phyloP scores from a whole-genome alignment of 768 basidiomycete genomes.

The Boletus fagicola region DNA sequence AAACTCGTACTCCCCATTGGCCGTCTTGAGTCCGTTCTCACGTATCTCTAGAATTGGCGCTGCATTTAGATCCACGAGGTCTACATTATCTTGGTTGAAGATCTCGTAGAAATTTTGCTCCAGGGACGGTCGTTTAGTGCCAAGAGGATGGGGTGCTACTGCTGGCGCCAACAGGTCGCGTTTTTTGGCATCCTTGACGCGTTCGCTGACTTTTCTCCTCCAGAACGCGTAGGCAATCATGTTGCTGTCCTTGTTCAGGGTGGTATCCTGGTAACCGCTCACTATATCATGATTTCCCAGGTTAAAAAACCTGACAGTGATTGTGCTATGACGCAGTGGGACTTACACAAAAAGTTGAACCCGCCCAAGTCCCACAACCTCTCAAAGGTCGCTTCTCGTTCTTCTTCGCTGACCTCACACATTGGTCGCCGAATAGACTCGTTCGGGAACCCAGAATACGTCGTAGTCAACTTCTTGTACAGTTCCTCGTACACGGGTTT shows the following conservation, averaged over 20 bases:
- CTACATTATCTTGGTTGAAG: slow-evolving; percentile 18
- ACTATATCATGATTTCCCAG: not conserved
- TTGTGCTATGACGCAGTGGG: too few species aligned
- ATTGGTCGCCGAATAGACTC: not conserved
- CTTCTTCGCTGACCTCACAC: slow-evolving; percentile 5
- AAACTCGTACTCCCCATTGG: slow-evolving; percentile 4
- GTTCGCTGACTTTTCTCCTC: slow-evolving; percentile 16
- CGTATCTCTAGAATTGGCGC: slow-evolving; percentile 10
- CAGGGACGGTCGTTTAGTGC: slow-evolving; percentile 3
- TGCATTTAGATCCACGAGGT: slow-evolving; percentile 10
- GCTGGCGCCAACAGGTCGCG: slow-evolving; percentile 14
- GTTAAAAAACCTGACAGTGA: not conserved
- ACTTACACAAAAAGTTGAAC: slow-evolving; percentile 9
- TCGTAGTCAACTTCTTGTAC: not conserved
- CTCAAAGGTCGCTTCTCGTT: slow-evolving; percentile 12
- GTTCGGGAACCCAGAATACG: not conserved
- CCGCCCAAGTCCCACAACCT: slow-evolving; percentile 8
- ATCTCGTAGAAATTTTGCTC: slow-evolving; percentile 15
- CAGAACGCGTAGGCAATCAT: slow-evolving; percentile 8
- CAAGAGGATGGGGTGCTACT: slow-evolving; percentile 12
- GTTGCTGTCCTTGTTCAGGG: not conserved
- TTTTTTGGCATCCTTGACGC: slow-evolving; percentile 12
- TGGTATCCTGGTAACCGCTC: slow-evolving; percentile 5
- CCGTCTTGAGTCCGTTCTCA: slow-evolving; percentile 9
- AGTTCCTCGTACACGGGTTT: slow-evolving; percentile 12